These are phyloP conservation scores for Gynandropsis gynandra DNA, from an alignment of 345 rosid genomes.

Conservation along the genomic window DNA sequence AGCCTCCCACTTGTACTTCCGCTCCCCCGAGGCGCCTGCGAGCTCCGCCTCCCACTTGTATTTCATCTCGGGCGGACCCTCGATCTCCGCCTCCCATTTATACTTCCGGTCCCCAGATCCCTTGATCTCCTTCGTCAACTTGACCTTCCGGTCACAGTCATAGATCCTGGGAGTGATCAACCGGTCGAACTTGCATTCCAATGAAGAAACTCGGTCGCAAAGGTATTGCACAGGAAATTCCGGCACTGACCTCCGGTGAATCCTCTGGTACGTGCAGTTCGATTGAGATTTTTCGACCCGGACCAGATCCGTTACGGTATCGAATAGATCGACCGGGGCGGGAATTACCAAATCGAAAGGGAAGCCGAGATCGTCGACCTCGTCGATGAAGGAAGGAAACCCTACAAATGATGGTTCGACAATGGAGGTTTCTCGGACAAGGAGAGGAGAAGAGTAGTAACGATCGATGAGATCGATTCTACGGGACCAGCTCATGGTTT, in stretches of 20 bases:
- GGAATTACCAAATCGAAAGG: conserved; percentile 38
- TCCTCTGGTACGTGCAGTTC: conserved; percentile 40
- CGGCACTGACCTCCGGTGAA: conserved; percentile 33
- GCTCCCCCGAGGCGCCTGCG: conserved; percentile 40
- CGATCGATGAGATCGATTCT: conserved; percentile 25
- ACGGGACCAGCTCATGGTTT: conserved; percentile 22
- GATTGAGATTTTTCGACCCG: conserved; percentile 40
- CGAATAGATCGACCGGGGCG: conserved; percentile 37
- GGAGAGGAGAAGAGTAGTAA: conserved; percentile 24
- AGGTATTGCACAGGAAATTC: conserved; percentile 39
- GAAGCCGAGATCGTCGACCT: conserved; percentile 18
- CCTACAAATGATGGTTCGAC: conserved; percentile 16
- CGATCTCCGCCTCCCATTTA: conserved; percentile 66
- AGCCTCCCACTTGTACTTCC: conserved; percentile 78
- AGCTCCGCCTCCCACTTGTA: conserved; percentile 12
- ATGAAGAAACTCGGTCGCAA: conserved; percentile 48
- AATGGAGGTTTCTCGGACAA: conserved; percentile 20
- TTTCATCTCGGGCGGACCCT: conserved; percentile 12
- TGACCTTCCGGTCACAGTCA: conserved; percentile 63
- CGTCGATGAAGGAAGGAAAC: conserved; percentile 22
- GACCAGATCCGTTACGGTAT: conserved; percentile 53
- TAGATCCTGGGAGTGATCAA: conserved; percentile 26
- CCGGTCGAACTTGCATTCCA: conserved; percentile 65
- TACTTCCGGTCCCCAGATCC: conserved; percentile 64
- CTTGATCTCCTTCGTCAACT: conserved; percentile 67